These are phyloP conservation scores for Glycine latifolia DNA, from an alignment of 306 rosid genomes.

Conservation along the genomic window DNA sequence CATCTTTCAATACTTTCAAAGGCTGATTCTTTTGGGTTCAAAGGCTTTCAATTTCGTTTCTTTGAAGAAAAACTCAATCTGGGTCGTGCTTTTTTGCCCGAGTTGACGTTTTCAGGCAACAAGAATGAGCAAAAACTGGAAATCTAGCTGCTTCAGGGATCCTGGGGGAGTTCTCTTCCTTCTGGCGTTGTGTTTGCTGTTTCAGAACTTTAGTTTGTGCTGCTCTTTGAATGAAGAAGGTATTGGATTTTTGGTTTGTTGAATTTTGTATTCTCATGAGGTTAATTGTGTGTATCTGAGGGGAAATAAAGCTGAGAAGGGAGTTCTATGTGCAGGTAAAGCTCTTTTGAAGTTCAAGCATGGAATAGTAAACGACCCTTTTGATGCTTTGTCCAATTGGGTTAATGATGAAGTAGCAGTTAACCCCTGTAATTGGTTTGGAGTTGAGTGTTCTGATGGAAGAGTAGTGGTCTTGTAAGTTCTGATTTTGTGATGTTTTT, in stretches of 20 bases:
- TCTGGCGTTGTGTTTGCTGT: constrained; percentile 55
- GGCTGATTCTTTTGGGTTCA: constrained; percentile 20
- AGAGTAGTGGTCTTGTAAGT: constrained; percentile 80
- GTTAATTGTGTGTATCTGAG: not conserved
- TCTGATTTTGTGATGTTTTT: constrained; percentile 38
- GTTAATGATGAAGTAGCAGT: constrained; percentile 60
- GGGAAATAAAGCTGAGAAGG: constrained; percentile 25
- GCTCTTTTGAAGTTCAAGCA: constrained; percentile 79
- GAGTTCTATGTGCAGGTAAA: constrained; percentile 68
- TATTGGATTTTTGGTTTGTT: constrained; percentile 39
- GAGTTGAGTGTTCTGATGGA: constrained; percentile 84
- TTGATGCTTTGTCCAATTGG: constrained; percentile 80
- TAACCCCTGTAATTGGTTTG: constrained; percentile 82
- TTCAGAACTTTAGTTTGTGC: constrained; percentile 59
- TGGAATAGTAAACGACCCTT: constrained; percentile 75
- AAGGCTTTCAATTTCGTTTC: constrained; percentile 32
- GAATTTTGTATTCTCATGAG: constrained; percentile 19
- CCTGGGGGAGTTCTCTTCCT: constrained; percentile 43
- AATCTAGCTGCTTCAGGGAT: constrained; percentile 51
- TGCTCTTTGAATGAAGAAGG: constrained; percentile 89
- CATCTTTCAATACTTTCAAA: constrained; percentile 22
- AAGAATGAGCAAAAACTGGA: constrained; percentile 58
- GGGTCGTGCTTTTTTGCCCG: constrained; percentile 36
- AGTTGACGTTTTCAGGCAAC: constrained; percentile 19
- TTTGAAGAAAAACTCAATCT: constrained; percentile 32